Evolutionary conservation across 106 monocot species (phyloP), one percentile per base, ranked within the genome.

Genomic region (Chionographis japonica): DNA sequence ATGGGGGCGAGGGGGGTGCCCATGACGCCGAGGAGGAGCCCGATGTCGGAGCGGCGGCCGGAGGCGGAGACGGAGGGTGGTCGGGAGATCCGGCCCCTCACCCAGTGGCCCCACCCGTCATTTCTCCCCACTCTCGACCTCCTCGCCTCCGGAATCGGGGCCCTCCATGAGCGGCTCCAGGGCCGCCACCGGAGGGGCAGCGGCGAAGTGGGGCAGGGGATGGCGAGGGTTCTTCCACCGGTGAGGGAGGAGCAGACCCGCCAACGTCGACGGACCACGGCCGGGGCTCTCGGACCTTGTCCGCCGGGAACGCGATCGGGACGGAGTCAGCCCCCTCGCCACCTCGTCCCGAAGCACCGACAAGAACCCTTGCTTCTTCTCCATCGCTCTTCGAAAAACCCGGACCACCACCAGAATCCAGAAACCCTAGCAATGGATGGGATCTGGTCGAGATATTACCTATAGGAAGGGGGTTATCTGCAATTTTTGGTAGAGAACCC

Each of bases 11-110:
- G 85, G 4, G 85, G 89, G 12, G 89, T 85, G 15, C 79, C 89
- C 82, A 89, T 80, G 17, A 89, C 85, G 12, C 89, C 89, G 16
- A 85, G 79, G 4, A 89, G 83, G 56, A 89, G 75, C 13, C 85
- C 66, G 12, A 89, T 68, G 56, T 89, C 82, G 37, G 82, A 86
- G 14, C 74, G 73, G 9, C 64, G 75, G 67, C 49, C 56, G 20
- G 69, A 37, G 39, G 76, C 46, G 36, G 69, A 60, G 3, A 81
- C 64, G 13, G 83, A 76, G 12, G 83, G 84, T 15, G 79, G 68
- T 40, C 79, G 62, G 0, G 79, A 76, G 46, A 89, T 62, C 76
- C 74, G 70, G 14, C 73, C 75, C 61, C 65, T 63, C 51, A 81
- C 19, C 85, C 85, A 81, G 19, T 65, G 70, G 7, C 74, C 78